A percentile compares a stretch with the other conserved stretches of the same genome.
These are phyloP conservation scores for Magnusiomyces ingens DNA, from an alignment of 1,139 yeast genomes.

Conservation along the genomic window DNA sequence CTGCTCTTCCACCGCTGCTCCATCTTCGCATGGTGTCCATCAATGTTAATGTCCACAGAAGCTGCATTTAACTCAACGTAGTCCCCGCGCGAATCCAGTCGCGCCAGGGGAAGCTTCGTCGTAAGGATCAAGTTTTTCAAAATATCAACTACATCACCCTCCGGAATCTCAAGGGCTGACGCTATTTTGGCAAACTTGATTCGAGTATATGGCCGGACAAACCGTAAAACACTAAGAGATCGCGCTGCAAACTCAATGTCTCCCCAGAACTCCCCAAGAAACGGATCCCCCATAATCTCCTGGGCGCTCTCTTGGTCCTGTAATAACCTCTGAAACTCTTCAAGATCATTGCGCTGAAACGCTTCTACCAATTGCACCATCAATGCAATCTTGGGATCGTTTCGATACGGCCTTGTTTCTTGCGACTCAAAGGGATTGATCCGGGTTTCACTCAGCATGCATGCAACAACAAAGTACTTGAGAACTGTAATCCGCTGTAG, in stretches of 20 bases:
- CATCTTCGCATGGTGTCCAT: background rate
- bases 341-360: slow-evolving; percentile 35
- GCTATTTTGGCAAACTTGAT: slow-evolving; percentile 33
- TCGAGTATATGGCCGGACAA: slow-evolving; percentile 37
- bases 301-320: slow-evolving; percentile 20
- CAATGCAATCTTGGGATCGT: slow-evolving; percentile 34
- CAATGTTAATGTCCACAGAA: background rate
- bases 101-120: slow-evolving; percentile 40
- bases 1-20: background rate
- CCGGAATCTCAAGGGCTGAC: slow-evolving; percentile 23
- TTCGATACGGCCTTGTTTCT: slow-evolving; percentile 40
- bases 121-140: slow-evolving; percentile 41
- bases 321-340: slow-evolving; percentile 31
- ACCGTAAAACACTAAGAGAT: slow-evolving; percentile 32
- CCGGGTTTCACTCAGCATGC: slow-evolving; percentile 54
- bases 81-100: slow-evolving; percentile 36
- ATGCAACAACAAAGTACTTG: slow-evolving; percentile 56
- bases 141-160: slow-evolving; percentile 36
- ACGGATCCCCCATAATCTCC: slow-evolving; percentile 26
- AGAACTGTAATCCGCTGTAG: slow-evolving; percentile 46
- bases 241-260: slow-evolving; percentile 33
- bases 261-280: slow-evolving; percentile 27
- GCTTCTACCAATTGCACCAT: slow-evolving; percentile 36
- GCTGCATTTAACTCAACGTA: slow-evolving; percentile 2
- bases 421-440: slow-evolving; percentile 59